Conservation (phyloP, 2,329 filamentous ascomycete species). For the Zymoseptoria ardabiliae region DNA sequence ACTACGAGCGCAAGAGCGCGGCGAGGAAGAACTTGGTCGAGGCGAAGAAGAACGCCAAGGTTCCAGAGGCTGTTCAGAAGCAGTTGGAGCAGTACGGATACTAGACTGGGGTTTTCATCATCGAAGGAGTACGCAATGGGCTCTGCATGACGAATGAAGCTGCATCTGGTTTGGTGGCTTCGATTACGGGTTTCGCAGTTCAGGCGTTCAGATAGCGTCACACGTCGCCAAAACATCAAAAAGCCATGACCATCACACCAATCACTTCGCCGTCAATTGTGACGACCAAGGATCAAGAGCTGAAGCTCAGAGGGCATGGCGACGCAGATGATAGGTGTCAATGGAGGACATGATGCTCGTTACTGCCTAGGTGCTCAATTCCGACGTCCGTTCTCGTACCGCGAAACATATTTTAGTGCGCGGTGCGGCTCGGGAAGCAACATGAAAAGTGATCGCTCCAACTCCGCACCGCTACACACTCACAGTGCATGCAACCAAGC, state of each 20-base stretch:
- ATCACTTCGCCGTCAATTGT: not conserved
- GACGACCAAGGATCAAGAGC: not conserved
- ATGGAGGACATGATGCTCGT: no score
- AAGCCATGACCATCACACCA: not conserved
- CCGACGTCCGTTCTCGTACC: no score
- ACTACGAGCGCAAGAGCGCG: constrained; percentile 99
- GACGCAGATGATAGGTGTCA: not conserved
- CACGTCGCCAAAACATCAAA: constrained; percentile 1
- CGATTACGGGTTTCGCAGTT: not conserved
- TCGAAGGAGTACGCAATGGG: not conserved
- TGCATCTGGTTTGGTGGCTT: not conserved
- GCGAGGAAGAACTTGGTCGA: constrained; percentile 82
- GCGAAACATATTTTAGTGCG: not conserved
- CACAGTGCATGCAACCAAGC: not conserved
- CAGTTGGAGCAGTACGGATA: constrained; percentile 87
- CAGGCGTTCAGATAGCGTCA: constrained; percentile 1
- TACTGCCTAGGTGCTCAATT: no score
- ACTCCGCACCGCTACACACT: not conserved
- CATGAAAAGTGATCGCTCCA: no score
- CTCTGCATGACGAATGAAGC: constrained; percentile 5
- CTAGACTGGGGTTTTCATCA: constrained; percentile 47
- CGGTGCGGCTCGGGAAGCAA: not conserved
- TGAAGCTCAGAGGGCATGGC: not conserved
- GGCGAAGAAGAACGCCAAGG: constrained; percentile 84
- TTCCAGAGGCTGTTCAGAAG: constrained; percentile 79